Evolutionary conservation across 2,329 filamentous ascomycete species (phyloP), one percentile per base, ranked within the genome.

Genomic region (Phyllosticta citriasiana): DNA sequence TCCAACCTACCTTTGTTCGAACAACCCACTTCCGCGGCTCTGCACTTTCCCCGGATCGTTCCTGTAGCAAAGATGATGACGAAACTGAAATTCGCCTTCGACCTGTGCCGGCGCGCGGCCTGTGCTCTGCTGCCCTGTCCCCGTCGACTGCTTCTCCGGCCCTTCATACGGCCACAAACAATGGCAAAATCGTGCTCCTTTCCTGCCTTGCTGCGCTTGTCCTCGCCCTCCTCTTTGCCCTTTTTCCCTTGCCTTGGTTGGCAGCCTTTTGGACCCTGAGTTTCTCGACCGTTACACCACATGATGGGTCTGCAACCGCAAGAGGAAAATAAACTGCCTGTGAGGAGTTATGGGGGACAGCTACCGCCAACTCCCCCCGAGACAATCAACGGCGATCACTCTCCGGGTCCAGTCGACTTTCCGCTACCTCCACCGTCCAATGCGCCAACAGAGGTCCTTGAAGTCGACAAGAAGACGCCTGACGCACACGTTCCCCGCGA

Each of bases 401-500:
- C 62, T 88, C 80, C 73, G 88, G 61, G 63, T 16, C 63, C 65
- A 19, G 55, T 64, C 16, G 71, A 78, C 53, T 85, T 90, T 62
- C 82, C 89, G 24, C 77, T 95, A 3, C 89, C 91, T 12, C 90
- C 89, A 9, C 80, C 78, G 24, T 80, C 84, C 4, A 80, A 72
- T 51, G 71, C 72, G 55, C 79, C 84, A 4, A 85, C 82, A 55
- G 76, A 81, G 52, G 82, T 94, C 12, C 78, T 95, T 5, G 79
- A 85, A n/a, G 76, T 89, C 68, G 91, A 96, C 71, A 79, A 88
- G 65, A 87, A 88, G 64, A 97, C 91, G 0, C 92, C 92, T 8
- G 92, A 97, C 70, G 79, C 75, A 66, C 89, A 93, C 77, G 88
- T 97, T 22, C 81, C 86, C 24, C 82, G 92, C 71, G 91, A 96